Evolutionary conservation across 208 protist genomes (phyloP), one percentile per base, ranked within the genome.

Genomic region (Leishmania turanica): DNA sequence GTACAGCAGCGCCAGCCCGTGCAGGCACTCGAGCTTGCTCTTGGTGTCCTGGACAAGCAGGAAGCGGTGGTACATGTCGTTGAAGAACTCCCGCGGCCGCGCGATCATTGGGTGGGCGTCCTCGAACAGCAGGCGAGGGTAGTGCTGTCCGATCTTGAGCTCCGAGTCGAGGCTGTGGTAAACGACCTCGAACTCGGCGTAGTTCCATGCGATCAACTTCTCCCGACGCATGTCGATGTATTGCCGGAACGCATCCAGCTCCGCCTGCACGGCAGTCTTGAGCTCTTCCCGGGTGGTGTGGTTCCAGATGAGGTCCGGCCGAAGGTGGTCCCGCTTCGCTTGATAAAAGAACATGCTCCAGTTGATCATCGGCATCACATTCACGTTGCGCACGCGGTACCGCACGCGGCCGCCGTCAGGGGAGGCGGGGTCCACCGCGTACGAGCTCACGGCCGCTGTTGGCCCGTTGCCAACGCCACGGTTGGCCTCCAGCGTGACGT

Each of bases 281-380:
- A 99, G 89, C 82, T 99, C 97, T 54, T 88, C 88, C 37, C 97
- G 93, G 24, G 97, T 99, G 6, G 90, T 92, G 80, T 96, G 92
- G 78, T 98, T 99, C 96, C 97, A 99, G 76, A 99, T 98, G 15
- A 99, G 86, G 79, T 99, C 96, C 3, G 96, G 90, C 31, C 94
- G 90, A 74, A 88, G 78, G 84, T 98, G 95, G 77, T 99, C 94
- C 34, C 89, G 84, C 76, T 92, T 92, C 15, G 98, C 54, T 60
- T 98, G 89, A 74, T 94, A 92, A 77, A 98, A 98, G 72, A 99
- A 92, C 91, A 98, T 91, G 60, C 75, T 79, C 96, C 97, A 99
- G 80, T 99, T 99, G n/a, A 97, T 84, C 54, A 87, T 88, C 42
- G 93, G 77, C 42, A 87, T 75, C 51, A 97, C 89, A 1, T 85